These are phyloP conservation scores for Solanum arcanum DNA, from an alignment of 257 asterid genomes.

Conservation along the genomic window DNA sequence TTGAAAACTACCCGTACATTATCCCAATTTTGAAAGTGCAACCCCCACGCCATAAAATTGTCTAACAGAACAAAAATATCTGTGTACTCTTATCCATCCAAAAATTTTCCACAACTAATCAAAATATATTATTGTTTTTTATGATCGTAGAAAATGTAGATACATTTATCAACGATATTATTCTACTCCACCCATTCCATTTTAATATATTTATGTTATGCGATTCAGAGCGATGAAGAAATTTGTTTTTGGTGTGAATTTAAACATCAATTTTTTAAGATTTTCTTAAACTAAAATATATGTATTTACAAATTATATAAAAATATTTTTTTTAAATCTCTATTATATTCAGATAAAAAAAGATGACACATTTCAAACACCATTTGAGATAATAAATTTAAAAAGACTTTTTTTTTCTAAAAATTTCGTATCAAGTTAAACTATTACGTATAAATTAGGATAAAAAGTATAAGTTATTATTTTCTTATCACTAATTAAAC, in stretches of 20 bases:
- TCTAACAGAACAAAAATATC: neutral
- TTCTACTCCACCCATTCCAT: neutral
- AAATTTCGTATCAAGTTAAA: too few relatives aligned
- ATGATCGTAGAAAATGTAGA: neutral
- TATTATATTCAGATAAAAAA: too few relatives aligned
- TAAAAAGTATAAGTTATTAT: too few relatives aligned
- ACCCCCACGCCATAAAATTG: neutral
- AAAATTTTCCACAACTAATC: neutral
- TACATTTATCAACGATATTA: neutral
- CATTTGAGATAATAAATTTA: too few relatives aligned
- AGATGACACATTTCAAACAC: too few relatives aligned
- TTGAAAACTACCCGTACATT: too few relatives aligned
- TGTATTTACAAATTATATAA: neutral
- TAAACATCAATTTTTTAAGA: too few relatives aligned
- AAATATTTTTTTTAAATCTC: too few relatives aligned
- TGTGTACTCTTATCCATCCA: neutral
- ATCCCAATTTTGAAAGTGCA: neutral
- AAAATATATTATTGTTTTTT: too few relatives aligned
- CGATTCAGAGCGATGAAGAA: neutral
- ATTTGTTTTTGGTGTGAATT: too few relatives aligned
- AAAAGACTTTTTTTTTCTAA: too few relatives aligned
- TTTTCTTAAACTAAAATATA: neutral
- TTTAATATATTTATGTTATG: neutral
- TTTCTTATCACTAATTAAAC: neutral
- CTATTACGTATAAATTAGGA: too few relatives aligned